Evolutionary conservation across 805 yeast species (phyloP), one percentile per base, ranked within the genome.

Genomic region (Soucietia sequanensis): DNA sequence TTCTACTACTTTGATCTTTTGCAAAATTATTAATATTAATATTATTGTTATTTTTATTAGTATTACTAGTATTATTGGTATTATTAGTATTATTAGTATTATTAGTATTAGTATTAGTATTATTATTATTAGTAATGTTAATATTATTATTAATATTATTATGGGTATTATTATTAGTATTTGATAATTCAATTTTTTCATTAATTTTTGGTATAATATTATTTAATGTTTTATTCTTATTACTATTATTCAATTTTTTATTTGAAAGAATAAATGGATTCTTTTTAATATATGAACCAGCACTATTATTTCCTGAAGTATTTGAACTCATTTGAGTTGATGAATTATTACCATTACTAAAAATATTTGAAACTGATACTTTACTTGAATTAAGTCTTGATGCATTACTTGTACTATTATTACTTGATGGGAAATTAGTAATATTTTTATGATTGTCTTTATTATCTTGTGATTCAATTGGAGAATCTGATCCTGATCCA

Each of bases 1-100:
- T 40, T 33, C 54, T 38, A 23, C 35, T 36, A 21, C 52, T 42
- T 41, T 50, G 54, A 30, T 50, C 54, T 26, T 43, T 41, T 8
- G 52, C 43, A 26, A 42, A 49, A 21, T 31, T 37, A 25, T 37
- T 44, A 31, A 39, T 37, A 27, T 37, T 39, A n/a, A 18, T 10
- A 34, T 21, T 31, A 24, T 12, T 24, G 6, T 25, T 23, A 14
- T 7, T 22, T 32, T 25, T 30, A 3, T 24, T 39, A 23, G 29
- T 29, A 21, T 31, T 37, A 25, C 35, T 44, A 31, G 38, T 37
- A 27, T 37, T 39, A n/a, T 29, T 10, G 33, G 17, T 31, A 24
- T 12, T 24, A 5, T 25, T 23, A 14, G 10, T 22, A 31, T 25
- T 30, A 3, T 24, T 39, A 23, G 29, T 14, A 21, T 31, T 37